Conservation (phyloP, 148 eudicot species). For the Beta vulgaris region DNA sequence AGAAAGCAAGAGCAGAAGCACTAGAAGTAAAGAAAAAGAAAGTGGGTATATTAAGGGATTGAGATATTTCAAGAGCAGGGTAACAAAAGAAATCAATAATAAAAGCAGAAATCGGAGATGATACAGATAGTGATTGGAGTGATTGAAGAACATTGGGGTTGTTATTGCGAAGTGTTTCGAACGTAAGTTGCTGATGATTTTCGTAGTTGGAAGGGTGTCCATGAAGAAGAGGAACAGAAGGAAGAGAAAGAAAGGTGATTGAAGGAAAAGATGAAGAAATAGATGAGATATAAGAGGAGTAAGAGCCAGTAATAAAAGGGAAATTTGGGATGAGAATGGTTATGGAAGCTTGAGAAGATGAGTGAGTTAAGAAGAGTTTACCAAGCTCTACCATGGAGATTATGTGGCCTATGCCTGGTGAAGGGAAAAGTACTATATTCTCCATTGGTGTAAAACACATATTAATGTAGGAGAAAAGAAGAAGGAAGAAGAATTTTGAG, state of each 20-base stretch:
- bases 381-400: slow-evolving; percentile 64
- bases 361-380: slow-evolving; percentile 31
- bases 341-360: slow-evolving; percentile 35
- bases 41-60: slow-evolving; percentile 32
- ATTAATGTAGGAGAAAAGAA: slow-evolving; percentile 15
- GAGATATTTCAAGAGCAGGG: slow-evolving; percentile 30
- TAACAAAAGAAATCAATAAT: slow-evolving; percentile 45
- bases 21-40: slow-evolving; percentile 42
- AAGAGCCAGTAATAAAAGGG: slow-evolving; percentile 20
- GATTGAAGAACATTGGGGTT: slow-evolving; percentile 26
- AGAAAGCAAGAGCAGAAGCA: slow-evolving; percentile 23
- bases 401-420: slow-evolving; percentile 54
- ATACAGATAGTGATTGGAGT: slow-evolving; percentile 22
- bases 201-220: slow-evolving; percentile 14
- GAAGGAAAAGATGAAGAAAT: slow-evolving; percentile 38
- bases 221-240: slow-evolving; percentile 24
- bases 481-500: no score
- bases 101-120: slow-evolving; percentile 30
- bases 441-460: background rate
- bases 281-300: slow-evolving; percentile 26
- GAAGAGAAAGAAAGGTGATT: slow-evolving; percentile 48
- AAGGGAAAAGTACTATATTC: slow-evolving; percentile 33
- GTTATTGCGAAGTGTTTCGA: slow-evolving; percentile 30
- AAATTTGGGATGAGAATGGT: slow-evolving; percentile 32
- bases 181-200: slow-evolving; percentile 18